A percentile compares a stretch with the other conserved stretches of the same genome.
These are phyloP conservation scores for Rhododendron simsii DNA, from an alignment of 148 eudicot species.

Conservation along the genomic window DNA sequence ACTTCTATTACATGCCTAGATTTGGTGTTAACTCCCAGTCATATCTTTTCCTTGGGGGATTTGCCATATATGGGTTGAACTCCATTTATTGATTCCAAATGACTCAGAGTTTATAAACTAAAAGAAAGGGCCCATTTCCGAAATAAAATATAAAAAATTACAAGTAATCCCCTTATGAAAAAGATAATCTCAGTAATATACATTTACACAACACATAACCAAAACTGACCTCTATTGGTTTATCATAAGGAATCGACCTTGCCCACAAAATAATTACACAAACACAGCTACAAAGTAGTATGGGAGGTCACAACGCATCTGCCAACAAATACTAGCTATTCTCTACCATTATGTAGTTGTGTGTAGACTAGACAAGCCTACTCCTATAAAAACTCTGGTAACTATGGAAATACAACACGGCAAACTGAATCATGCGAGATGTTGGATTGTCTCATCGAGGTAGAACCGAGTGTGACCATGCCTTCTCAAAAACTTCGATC, in stretches of 20 bases:
- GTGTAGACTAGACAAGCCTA: background rate
- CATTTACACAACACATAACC: constrained; percentile 7
- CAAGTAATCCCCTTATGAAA: background rate
- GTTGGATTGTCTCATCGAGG: background rate
- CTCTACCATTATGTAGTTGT: background rate
- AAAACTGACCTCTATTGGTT: background rate
- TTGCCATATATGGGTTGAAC: background rate
- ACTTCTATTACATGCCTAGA: background rate
- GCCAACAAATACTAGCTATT: background rate
- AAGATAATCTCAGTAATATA: background rate
- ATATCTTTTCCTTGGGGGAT: background rate
- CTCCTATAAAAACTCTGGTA: background rate
- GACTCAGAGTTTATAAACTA: background rate
- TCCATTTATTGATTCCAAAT: background rate
- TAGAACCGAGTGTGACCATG: background rate
- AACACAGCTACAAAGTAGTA: background rate
- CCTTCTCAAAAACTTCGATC: background rate
- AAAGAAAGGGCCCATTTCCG: background rate
- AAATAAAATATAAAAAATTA: background rate
- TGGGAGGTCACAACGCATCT: background rate
- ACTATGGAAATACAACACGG: constrained; percentile 9
- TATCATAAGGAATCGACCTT: background rate
- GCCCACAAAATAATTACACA: background rate
- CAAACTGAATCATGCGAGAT: background rate
- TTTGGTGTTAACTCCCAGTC: background rate